phyloP scores from a whole-genome alignment of 2,329 filamentous ascomycete species.

The Geosmithia putterillii region DNA sequence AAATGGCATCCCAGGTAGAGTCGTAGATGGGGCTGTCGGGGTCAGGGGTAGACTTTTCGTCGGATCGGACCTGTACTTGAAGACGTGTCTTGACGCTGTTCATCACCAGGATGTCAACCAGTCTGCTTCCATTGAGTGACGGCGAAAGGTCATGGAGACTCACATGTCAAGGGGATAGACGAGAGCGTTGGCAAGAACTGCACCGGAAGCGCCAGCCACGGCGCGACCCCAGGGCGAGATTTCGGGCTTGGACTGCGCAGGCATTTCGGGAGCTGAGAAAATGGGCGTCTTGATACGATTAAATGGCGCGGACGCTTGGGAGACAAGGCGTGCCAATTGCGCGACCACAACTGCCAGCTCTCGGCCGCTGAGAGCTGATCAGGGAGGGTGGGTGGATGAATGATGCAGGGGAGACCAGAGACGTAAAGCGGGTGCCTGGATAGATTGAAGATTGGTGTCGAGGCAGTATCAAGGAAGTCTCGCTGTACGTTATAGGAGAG shows the following conservation, averaged over 20 bases:
- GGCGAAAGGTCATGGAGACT: constrained; percentile 19
- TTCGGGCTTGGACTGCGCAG: constrained; percentile 46
- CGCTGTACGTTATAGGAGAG: background rate
- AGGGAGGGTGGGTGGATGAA: background rate
- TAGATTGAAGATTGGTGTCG: background rate
- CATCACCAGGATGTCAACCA: background rate
- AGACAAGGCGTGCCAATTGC: background rate
- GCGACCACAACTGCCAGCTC: background rate
- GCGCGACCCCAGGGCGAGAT: constrained; percentile 90
- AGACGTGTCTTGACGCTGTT: constrained; percentile 85
- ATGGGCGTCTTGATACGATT: background rate
- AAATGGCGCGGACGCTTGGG: background rate
- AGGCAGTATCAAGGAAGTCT: background rate
- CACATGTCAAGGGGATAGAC: constrained; percentile 97
- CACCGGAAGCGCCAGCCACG: constrained; percentile 82
- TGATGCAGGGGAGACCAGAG: background rate
- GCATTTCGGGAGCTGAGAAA: background rate
- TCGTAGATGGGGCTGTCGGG: constrained; percentile 60
- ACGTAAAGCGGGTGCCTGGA: background rate
- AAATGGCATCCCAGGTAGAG: constrained; percentile 79
- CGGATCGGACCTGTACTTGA: constrained; percentile 78
- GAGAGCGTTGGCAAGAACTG: constrained; percentile 85
- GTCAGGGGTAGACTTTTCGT: constrained; percentile 26
- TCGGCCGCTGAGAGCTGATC: background rate
- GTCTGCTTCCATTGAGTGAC: background rate